Percentiles rank a stretch among this genome's conserved stretches.
Evolutionary conservation across 2,329 filamentous ascomycete species (phyloP).

Genomic region (Mariannaea sp.): DNA sequence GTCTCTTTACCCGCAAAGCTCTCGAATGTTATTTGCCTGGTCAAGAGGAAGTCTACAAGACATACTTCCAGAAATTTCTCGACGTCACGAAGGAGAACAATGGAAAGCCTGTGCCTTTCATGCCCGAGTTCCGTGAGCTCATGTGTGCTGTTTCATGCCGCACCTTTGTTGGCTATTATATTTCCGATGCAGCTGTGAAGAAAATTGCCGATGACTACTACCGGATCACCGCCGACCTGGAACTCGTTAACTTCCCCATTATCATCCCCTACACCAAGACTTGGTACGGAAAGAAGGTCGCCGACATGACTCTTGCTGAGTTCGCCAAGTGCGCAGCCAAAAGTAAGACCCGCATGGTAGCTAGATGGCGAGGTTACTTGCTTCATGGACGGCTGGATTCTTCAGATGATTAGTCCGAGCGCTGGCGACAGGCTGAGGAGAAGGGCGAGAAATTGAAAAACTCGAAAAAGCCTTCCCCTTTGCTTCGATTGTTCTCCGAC

Average conservation of each 20-base stretch:
- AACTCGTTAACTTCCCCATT: conserved; percentile 97
- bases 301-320: conserved; percentile 87
- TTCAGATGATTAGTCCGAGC: conserved; percentile 83
- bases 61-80: conserved; percentile 81
- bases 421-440: conserved; percentile 78
- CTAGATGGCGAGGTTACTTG: conserved; percentile 85
- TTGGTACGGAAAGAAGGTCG: conserved; percentile 96
- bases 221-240: conserved; percentile 90
- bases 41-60: conserved; percentile 89
- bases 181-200: conserved; percentile 86
- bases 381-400: conserved; percentile 95
- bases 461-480: conserved; percentile 79
- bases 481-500: conserved; percentile 86
- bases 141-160: conserved; percentile 95
- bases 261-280: conserved; percentile 94
- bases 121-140: conserved; percentile 89
- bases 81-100: conserved; percentile 72
- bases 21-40: conserved; percentile 87
- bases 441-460: conserved; percentile 72
- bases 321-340: conserved; percentile 92
- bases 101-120: conserved; percentile 81
- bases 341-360: conserved; percentile 88
- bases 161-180: conserved; percentile 97
- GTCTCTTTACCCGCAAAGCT: conserved; percentile 88
- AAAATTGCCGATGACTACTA: conserved; percentile 97